Evolutionary conservation across 2,329 filamentous ascomycete genomes (phyloP), one percentile per base, ranked within the genome.

Genomic region (Pseudogymnoascus sp.): DNA sequence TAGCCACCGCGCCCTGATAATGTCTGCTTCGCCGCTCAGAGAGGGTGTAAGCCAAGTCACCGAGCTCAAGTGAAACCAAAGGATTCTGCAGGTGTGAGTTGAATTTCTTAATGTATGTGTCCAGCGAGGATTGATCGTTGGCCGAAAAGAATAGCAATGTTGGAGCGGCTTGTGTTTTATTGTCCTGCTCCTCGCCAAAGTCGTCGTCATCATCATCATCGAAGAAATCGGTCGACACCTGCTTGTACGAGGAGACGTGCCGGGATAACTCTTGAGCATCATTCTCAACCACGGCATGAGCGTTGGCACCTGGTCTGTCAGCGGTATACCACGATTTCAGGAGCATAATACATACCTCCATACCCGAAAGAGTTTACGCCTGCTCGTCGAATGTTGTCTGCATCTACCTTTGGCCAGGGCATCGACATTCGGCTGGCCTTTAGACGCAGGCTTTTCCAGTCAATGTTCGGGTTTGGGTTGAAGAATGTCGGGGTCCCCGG

Each of bases 311-410:
- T 38, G 25, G 11, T 23, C 28, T 62, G 60, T 58, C 66, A 65
- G 11, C 64, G 42, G 58, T 65, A 68, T 16, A 22, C 16, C n/a
- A 63, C 65, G 3, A 62, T 28, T 4, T 49, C 23, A 11, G 33
- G 41, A 28, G 63, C 62, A 19, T 39, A 39, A 16, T 61, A 28
- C 5, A 62, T 62, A 36, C 78, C 78, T 5, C 78, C 77, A 30
- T 77, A 79, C 0, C 78, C 78, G 49, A 80, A 68, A 9, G 30
- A 62, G 28, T 68, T 69, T 12, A 69, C 55, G 23, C 65, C 66
- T 7, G 58, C 60, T 63, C 64, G 58, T 8, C 65, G 63, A 4
- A 61, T n/a, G 35, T 38, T 38, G 30, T 33, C 30, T 39, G 38
- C n/a, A 14, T 38, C 39, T 3, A 14, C 30, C 11, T 11, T 22